Conservation (phyloP, 164 flowering plant genomes). For the Vitis rupestris region DNA sequence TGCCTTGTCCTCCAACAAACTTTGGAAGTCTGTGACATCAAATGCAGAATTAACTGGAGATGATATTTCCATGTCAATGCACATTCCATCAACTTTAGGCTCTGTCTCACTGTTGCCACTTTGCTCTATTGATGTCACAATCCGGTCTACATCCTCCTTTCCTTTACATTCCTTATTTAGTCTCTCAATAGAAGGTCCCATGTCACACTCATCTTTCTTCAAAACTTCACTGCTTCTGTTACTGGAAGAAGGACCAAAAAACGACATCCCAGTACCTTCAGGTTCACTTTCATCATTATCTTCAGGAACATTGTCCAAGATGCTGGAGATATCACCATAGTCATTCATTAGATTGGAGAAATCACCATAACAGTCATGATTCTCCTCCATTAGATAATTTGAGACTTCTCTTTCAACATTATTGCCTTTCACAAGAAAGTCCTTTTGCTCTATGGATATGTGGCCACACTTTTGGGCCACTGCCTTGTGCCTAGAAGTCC, state of each 20-base stretch:
- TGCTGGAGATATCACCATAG: slow-evolving; percentile 5
- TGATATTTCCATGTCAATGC: background rate
- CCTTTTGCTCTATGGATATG: slow-evolving; percentile 9
- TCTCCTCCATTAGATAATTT: slow-evolving; percentile 22
- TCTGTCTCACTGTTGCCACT: too few relatives aligned
- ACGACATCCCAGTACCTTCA: background rate
- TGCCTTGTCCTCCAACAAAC: background rate
- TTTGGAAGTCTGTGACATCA: background rate
- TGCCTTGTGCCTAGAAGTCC: slow-evolving; percentile 49
- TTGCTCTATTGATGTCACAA: background rate
- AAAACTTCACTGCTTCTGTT: background rate
- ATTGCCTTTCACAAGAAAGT: background rate
- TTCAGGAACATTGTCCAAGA: slow-evolving; percentile 26
- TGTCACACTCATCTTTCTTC: too few relatives aligned
- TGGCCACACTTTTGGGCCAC: slow-evolving; percentile 65
- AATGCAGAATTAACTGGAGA: background rate
- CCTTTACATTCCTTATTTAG: background rate
- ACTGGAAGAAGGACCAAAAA: background rate
- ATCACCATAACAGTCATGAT: slow-evolving; percentile 23
- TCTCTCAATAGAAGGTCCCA: too few relatives aligned
- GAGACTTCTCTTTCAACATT: slow-evolving; percentile 10
- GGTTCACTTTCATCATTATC: slow-evolving; percentile 12
- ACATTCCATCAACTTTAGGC: background rate
- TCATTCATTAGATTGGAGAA: slow-evolving; percentile 15
- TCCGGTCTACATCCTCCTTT: background rate